Conservation (phyloP, 2,329 filamentous ascomycete genomes). For the Alternaria longipes region DNA sequence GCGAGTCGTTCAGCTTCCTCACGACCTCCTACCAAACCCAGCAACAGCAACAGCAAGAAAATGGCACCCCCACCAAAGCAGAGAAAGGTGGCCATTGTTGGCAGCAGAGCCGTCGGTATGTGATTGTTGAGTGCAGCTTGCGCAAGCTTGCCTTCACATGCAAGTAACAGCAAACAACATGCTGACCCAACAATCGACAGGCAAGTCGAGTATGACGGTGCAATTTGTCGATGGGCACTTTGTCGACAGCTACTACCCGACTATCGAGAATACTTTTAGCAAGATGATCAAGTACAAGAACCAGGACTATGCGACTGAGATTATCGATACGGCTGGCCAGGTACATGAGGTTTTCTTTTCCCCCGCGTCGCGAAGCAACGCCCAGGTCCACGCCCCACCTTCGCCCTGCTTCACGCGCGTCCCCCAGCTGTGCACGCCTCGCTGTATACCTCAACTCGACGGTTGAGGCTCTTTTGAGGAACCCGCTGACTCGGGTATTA, state of each 20-base stretch:
- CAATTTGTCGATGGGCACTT: constrained; percentile 98
- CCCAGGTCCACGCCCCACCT: constrained; percentile 27
- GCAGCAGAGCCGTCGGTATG: constrained; percentile 89
- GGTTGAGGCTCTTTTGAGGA: constrained; percentile 12
- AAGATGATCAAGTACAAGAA: constrained; percentile 93
- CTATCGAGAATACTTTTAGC: constrained; percentile 98
- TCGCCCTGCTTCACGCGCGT: constrained; percentile 10
- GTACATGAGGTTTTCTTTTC: constrained; percentile 59
- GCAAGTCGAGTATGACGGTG: constrained; percentile 96
- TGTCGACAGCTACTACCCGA: constrained; percentile 98
- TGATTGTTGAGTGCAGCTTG: constrained; percentile 20
- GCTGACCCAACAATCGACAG: constrained; percentile 59
- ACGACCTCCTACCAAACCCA: constrained; percentile 22
- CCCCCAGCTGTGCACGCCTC: background rate
- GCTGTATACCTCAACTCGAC: background rate
- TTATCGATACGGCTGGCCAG: constrained; percentile 97
- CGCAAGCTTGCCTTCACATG: constrained; percentile 25
- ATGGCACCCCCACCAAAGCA: constrained; percentile 80
- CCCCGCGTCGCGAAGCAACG: constrained; percentile 24
- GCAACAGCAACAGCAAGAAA: constrained; percentile 23
- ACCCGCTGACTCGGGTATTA: constrained; percentile 32
- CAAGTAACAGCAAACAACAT: constrained; percentile 13
- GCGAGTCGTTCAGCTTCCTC: constrained; percentile 33
- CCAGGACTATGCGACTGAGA: constrained; percentile 94
- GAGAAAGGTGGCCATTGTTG: constrained; percentile 94